phyloP scores from a whole-genome alignment of 2,329 filamentous ascomycete species.

The Sphaerulina vaccinii region DNA sequence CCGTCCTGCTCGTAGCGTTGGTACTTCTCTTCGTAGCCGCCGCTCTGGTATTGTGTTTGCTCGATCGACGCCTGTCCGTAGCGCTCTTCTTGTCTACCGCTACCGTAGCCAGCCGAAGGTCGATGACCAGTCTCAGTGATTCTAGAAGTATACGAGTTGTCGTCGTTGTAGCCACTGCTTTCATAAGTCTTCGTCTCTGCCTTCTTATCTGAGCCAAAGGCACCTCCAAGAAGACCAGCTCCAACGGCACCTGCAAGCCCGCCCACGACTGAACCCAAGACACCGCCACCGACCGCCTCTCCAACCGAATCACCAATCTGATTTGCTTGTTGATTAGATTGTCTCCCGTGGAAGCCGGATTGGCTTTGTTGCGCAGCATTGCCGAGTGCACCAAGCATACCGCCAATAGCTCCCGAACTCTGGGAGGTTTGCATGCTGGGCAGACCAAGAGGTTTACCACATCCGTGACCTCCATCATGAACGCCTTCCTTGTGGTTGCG shows the following conservation, averaged over 20 bases:
- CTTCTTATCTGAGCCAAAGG: conserved; percentile 50
- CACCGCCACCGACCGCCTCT: conserved; percentile 62
- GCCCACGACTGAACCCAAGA: conserved; percentile 68
- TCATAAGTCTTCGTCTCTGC: conserved; percentile 55
- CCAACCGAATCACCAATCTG: conserved; percentile 54
- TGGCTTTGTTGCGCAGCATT: conserved; percentile 44
- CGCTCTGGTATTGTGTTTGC: conserved; percentile 58
- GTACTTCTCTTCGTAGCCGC: conserved; percentile 60
- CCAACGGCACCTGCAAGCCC: conserved; percentile 60
- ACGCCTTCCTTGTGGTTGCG: conserved; percentile 86
- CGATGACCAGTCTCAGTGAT: conserved; percentile 61
- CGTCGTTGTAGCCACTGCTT: conserved; percentile 55
- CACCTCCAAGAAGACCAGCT: conserved; percentile 63
- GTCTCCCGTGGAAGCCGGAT: conserved; percentile 27
- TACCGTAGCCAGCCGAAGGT: conserved; percentile 22
- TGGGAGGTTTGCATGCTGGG: conserved; percentile 56
- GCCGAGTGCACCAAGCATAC: conserved; percentile 38
- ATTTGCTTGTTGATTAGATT: conserved; percentile 23
- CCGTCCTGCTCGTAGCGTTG: conserved; percentile 58
- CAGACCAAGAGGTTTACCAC: conserved; percentile 75
- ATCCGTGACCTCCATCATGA: conserved; percentile 80
- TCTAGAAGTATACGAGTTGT: conserved; percentile 62
- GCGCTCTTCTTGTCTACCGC: conserved; percentile 35
- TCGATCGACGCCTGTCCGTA: conserved; percentile 63
- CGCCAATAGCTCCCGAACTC: conserved; percentile 48